phyloP scores from a whole-genome alignment of 108 stramenopile genomes.

The Cyclotella sp. region DNA sequence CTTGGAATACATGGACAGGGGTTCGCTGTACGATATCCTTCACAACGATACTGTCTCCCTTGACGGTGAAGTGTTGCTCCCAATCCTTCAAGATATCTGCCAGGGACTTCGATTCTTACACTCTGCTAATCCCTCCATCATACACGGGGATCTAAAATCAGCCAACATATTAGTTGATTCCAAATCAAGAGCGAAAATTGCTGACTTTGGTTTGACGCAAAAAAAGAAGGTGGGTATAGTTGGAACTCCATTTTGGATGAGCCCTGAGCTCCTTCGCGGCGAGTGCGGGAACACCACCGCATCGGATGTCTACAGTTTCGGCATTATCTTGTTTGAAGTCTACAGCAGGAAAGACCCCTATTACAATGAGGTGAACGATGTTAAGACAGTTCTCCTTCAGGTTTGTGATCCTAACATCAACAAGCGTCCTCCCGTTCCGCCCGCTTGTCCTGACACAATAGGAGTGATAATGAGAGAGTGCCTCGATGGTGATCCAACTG shows the following conservation, averaged over 20 bases:
- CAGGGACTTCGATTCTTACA: slow-evolving; percentile 74
- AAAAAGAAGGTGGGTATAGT: slow-evolving; percentile 54
- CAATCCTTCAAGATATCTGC: slow-evolving; percentile 63
- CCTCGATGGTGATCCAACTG: slow-evolving; percentile 32
- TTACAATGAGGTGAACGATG: slow-evolving; percentile 56
- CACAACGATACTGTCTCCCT: slow-evolving; percentile 63
- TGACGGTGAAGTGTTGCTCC: slow-evolving; percentile 57
- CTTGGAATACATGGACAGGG: slow-evolving; percentile 76
- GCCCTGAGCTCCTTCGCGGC: slow-evolving; percentile 76
- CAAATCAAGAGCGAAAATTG: slow-evolving; percentile 65
- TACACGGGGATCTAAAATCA: slow-evolving; percentile 69
- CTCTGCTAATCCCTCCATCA: slow-evolving; percentile 60
- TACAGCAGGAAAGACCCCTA: slow-evolving; percentile 66
- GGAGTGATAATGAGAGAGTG: slow-evolving; percentile 52
- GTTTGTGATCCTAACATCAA: slow-evolving; percentile 50
- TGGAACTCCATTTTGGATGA: slow-evolving; percentile 98
- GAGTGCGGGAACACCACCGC: slow-evolving; percentile 53
- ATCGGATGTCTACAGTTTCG: slow-evolving; percentile 72
- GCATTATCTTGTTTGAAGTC: slow-evolving; percentile 66
- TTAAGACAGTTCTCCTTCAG: slow-evolving; percentile 32
- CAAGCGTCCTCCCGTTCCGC: slow-evolving; percentile 59
- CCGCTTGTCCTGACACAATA: slow-evolving; percentile 32
- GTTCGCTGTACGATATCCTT: slow-evolving; percentile 65
- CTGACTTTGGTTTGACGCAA: slow-evolving; percentile 67
- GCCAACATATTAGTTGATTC: slow-evolving; percentile 68